These are phyloP conservation scores for Volvox africanus DNA, from an alignment of 139 green algal genomes.

Conservation along the genomic window DNA sequence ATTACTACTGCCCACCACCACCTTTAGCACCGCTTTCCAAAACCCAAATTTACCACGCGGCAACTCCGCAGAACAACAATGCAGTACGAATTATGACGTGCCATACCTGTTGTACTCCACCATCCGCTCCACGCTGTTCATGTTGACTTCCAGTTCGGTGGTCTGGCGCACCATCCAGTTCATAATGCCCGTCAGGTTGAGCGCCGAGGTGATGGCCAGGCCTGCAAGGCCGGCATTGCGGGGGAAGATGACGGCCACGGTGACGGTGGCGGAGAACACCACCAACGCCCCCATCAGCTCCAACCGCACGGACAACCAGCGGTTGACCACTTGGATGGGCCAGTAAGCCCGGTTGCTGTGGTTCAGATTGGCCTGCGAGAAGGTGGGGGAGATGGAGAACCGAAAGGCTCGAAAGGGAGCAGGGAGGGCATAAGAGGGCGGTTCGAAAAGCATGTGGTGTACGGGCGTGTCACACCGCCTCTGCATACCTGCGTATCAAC, in stretches of 20 bases:
- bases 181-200: constrained; percentile 75
- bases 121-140: constrained; percentile 86
- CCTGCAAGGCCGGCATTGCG: constrained; percentile 85
- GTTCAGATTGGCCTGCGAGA: constrained; percentile 45
- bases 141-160: constrained; percentile 92
- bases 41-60: too few species aligned
- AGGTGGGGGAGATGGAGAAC: neutral
- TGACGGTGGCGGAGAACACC: constrained; percentile 66
- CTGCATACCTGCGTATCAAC: neutral
- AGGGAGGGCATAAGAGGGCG: too few species aligned
- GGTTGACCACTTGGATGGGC: constrained; percentile 80
- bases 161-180: constrained; percentile 89
- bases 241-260: constrained; percentile 74
- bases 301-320: constrained; percentile 94
- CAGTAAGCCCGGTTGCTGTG: constrained; percentile 63
- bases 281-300: constrained; percentile 89
- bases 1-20: too few species aligned
- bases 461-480: too few species aligned
- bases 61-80: too few species aligned
- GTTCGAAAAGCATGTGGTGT: too few species aligned
- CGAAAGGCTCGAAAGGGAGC: neutral
- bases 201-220: constrained; percentile 89
- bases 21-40: too few species aligned
- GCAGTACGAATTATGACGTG: neutral
- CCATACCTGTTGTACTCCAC: constrained; percentile 74